A percentile compares a stretch with the other conserved stretches of the same genome.
These are phyloP conservation scores for Microthlaspi erraticum DNA, from an alignment of 345 rosid species.

Conservation along the genomic window DNA sequence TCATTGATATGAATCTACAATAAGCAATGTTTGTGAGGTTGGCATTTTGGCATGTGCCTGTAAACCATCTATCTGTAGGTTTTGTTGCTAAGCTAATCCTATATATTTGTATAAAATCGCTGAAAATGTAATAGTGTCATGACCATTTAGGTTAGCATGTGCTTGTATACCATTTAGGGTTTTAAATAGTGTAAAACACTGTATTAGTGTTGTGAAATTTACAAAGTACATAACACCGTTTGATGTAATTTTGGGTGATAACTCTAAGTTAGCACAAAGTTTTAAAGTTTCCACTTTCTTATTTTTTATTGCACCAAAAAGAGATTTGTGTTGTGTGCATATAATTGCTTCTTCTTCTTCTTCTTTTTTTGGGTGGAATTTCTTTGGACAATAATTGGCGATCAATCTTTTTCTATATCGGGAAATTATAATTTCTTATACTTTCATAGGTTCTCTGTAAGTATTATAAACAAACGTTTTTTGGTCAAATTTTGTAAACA, in stretches of 20 bases:
- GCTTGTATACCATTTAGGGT: not conserved
- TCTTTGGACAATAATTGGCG: not conserved
- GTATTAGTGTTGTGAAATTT: not conserved
- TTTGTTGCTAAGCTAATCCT: slow-evolving; percentile 12
- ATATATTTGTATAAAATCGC: not conserved
- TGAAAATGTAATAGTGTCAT: not conserved
- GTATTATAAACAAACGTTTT: too few species aligned
- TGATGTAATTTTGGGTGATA: not conserved
- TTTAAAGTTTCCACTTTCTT: not conserved
- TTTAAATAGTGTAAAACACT: not conserved
- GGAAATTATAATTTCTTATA: too few species aligned
- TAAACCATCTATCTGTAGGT: slow-evolving; percentile 5
- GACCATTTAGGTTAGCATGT: too few species aligned
- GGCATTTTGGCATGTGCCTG: slow-evolving; percentile 32
- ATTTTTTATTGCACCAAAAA: not conserved
- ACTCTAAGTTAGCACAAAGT: not conserved
- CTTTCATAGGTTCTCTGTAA: not conserved
- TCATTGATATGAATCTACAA: not conserved
- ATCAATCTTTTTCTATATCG: too few species aligned
- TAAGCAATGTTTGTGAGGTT: slow-evolving; percentile 7
- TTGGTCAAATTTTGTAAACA: not conserved
- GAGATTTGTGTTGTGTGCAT: not conserved
- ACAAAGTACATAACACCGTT: not conserved
- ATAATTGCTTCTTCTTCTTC: not conserved
- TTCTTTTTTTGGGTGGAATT: too few species aligned